Conservation (phyloP, 2,329 filamentous ascomycete genomes). For the Bipolaris victoriae region DNA sequence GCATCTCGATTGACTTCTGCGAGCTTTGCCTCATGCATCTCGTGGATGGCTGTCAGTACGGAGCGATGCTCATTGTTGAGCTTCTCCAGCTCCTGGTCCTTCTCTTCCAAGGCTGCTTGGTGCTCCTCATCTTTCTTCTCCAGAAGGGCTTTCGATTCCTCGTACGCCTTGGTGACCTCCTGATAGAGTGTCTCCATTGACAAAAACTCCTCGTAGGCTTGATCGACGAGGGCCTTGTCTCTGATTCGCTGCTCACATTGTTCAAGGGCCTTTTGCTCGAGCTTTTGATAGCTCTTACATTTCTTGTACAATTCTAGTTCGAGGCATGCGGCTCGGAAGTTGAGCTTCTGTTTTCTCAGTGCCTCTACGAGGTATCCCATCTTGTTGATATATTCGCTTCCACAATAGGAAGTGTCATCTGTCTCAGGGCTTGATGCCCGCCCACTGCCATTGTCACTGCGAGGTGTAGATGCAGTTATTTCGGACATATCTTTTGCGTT, state of each 20-base stretch:
- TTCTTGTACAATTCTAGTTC: not conserved
- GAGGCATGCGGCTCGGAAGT: not conserved
- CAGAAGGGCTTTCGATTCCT: not conserved
- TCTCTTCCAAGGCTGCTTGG: not conserved
- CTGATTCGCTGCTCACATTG: slow-evolving; percentile 1
- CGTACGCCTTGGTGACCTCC: not conserved
- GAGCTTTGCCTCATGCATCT: not conserved
- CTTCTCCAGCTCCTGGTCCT: not conserved
- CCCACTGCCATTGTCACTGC: not conserved
- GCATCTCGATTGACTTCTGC: not conserved
- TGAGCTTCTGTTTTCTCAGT: not conserved
- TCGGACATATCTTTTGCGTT: not conserved
- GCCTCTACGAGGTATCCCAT: not conserved
- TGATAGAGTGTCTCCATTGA: not conserved
- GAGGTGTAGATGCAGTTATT: not conserved
- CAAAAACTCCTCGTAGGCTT: not conserved
- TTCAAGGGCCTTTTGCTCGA: not conserved
- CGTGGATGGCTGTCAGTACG: not conserved
- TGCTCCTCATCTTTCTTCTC: not conserved
- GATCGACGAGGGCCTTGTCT: slow-evolving; percentile 1
- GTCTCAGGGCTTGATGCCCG: not conserved
- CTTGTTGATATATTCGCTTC: not conserved
- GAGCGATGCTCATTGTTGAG: not conserved
- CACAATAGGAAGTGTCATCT: not conserved
- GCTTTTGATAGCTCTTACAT: not conserved